Evolutionary conservation across 331 rosid genomes (phyloP).

Genomic region (Stylosanthes scabra): DNA sequence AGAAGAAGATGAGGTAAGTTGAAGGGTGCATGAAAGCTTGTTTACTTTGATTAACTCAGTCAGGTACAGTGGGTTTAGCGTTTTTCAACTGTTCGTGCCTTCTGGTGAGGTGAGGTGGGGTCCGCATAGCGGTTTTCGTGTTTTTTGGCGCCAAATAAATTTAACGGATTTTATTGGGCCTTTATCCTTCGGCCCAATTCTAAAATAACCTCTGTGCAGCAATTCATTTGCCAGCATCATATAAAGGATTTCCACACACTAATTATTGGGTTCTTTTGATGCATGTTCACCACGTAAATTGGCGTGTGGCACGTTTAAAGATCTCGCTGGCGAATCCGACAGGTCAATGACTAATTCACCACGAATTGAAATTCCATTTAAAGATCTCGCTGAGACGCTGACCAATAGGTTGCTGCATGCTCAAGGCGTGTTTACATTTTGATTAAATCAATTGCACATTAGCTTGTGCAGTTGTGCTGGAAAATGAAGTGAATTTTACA

Average conservation of each 20-base stretch:
- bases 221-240: background rate
- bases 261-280: slow-evolving; percentile 8
- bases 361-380: no score
- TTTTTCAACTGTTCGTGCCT: slow-evolving; percentile 15
- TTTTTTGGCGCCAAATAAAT: slow-evolving; percentile 47
- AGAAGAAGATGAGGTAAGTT: background rate
- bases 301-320: no score
- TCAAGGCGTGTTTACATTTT: background rate
- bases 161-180: background rate
- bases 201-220: background rate
- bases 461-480: no score
- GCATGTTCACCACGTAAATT: background rate
- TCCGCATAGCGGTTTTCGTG: slow-evolving; percentile 38
- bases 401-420: no score
- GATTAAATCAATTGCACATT: background rate
- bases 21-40: background rate
- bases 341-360: no score
- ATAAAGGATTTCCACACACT: background rate
- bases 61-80: slow-evolving; percentile 9
- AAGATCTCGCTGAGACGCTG: no score
- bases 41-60: background rate
- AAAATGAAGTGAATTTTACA: background rate
- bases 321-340: no score
- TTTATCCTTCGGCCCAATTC: background rate
- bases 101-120: slow-evolving; percentile 7